Percentiles rank a stretch among this genome's conserved stretches.
Conservation (phyloP, 208 protist genomes). For the Wallacemonas sp. region DNA sequence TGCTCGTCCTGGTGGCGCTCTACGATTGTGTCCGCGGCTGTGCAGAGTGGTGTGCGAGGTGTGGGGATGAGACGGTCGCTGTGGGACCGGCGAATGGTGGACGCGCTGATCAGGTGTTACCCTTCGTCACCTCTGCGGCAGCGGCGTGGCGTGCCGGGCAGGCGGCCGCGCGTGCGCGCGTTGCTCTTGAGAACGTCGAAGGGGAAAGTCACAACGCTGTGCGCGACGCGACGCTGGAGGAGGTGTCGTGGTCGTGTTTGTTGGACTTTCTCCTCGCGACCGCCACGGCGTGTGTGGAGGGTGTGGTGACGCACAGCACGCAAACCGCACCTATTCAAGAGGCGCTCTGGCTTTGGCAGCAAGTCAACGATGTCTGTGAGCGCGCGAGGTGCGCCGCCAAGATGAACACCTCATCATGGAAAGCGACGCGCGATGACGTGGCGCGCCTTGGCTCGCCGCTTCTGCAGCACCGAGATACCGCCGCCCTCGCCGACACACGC, state of each 20-base stretch:
- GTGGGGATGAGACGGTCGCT: no score
- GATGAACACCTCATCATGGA: neutral
- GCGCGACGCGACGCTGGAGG: no score
- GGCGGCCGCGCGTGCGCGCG: no score
- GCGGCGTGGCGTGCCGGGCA: no score
- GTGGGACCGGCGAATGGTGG: no score
- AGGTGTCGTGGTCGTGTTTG: neutral
- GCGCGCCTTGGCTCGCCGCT: constrained; percentile 2
- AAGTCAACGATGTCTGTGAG: neutral
- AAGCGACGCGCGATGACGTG: neutral
- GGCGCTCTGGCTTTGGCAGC: constrained; percentile 2
- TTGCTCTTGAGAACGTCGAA: no score
- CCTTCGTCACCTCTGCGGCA: no score
- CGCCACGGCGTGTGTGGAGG: neutral
- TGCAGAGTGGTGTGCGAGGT: no score
- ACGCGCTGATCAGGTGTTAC: no score
- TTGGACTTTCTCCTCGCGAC: neutral
- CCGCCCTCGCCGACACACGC: neutral
- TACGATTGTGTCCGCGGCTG: neutral
- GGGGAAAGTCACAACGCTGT: no score
- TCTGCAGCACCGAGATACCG: neutral
- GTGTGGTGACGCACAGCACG: neutral
- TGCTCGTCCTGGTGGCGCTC: constrained; percentile 6
- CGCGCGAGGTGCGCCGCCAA: no score
- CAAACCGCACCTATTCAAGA: constrained; percentile 3